These are phyloP conservation scores for Plasmodium berghei DNA, from an alignment of 169 alveolate species.

Conservation along the genomic window DNA sequence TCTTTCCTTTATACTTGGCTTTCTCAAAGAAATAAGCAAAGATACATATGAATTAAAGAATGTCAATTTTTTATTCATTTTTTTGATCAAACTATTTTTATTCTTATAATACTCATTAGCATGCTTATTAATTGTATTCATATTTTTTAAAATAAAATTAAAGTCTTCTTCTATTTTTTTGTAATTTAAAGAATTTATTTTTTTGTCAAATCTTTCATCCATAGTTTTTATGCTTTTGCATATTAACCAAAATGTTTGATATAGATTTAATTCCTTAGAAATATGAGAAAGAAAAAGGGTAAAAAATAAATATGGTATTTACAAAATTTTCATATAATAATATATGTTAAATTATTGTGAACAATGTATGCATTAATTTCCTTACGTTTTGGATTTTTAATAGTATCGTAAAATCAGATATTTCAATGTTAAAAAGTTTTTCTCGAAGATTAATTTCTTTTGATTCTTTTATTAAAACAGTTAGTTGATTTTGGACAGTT, in stretches of 20 bases:
- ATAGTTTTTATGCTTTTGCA: constrained; percentile 68
- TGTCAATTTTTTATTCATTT: constrained; percentile 54
- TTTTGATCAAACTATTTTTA: constrained; percentile 51
- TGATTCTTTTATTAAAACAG: constrained; percentile 67
- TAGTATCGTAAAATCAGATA: constrained; percentile 71
- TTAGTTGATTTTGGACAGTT: constrained; percentile 69
- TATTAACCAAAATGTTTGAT: constrained; percentile 58
- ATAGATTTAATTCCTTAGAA: constrained; percentile 63
- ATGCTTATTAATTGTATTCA: constrained; percentile 75
- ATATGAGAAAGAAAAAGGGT: not conserved
- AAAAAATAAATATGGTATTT: not conserved
- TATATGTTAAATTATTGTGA: not conserved
- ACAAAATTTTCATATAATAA: not conserved
- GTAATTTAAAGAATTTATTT: constrained; percentile 52
- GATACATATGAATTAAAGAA: constrained; percentile 72
- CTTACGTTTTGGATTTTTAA: constrained; percentile 66
- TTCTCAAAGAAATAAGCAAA: constrained; percentile 64
- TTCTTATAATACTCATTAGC: constrained; percentile 73
- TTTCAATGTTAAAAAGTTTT: constrained; percentile 50
- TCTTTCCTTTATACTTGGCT: constrained; percentile 73
- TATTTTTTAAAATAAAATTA: constrained; percentile 66
- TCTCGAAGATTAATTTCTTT: constrained; percentile 67
- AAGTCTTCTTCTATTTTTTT: constrained; percentile 75
- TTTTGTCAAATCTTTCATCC: constrained; percentile 75
- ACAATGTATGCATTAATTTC: not conserved